Evolutionary conservation across 768 basidiomycete species (phyloP), one percentile per base, ranked within the genome.

Genomic region (Boletus edulis): DNA sequence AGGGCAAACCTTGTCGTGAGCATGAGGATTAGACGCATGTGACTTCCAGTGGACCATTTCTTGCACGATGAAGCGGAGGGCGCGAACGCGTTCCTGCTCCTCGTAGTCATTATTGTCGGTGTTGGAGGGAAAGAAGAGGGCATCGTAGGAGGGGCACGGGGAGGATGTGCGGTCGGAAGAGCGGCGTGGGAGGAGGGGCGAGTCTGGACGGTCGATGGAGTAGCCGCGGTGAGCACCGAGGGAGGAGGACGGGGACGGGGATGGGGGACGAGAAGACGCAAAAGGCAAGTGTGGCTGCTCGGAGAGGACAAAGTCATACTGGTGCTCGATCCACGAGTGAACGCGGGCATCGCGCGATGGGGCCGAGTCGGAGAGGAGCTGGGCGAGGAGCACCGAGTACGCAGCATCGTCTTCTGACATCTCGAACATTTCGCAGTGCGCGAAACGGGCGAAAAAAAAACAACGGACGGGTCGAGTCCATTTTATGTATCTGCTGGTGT

Each of bases 261-360:
- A 69, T 2, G 70, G 62, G 0, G 62, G 42, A 12, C 56, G 65
- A 2, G 65, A 57, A 2, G 52, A 52, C 11, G 56, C 14, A 42
- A 18, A 39, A 20, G 44, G 54, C 13, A 31, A 13, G 35, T 64
- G 52, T 3, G 42, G 1, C 2, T 62, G 64, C n/a, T 70, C 69
- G 2, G 69, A 62, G 31, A 70, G 55, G 17, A 63, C 69, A 65
- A 70, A 71, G 61, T 71, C 71, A 47, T 71, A 71, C n/a, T 71
- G 69, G 29, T 72, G 71, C 41, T 71, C 69, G 22, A 71, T 71
- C 69, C 69, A 71, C 1, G 69, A 72, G 39, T 71, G 71, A 0
- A 71, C 65, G 8, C 69, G 65, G 0, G 68, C 67, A 6, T 71
- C 61, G 59, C 69, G 70, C 0, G 63, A 38, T 0, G 49, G 7